Evolutionary conservation across 2,329 filamentous ascomycete species (phyloP).

Genomic region (Pyrenophora teres): DNA sequence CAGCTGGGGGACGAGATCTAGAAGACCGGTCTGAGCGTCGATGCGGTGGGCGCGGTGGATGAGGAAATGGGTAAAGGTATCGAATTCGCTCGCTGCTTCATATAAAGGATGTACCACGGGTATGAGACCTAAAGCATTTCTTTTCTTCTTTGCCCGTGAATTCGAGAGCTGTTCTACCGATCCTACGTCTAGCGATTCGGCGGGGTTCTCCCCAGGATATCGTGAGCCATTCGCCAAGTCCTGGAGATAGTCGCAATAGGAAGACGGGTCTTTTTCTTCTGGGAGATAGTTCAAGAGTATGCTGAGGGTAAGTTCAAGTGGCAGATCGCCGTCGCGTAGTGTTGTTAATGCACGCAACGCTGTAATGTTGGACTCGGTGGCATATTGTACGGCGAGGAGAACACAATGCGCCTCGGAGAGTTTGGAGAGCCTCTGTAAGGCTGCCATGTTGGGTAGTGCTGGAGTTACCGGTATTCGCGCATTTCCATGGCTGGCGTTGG

Average conservation of each 20-base stretch:
- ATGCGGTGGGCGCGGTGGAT: conserved; percentile 70
- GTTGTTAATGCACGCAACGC: conserved; percentile 65
- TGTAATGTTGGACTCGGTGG: conserved; percentile 67
- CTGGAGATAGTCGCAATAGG: conserved; percentile 66
- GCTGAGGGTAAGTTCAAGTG: conserved; percentile 68
- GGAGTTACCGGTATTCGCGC: not conserved
- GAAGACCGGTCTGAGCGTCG: conserved; percentile 72
- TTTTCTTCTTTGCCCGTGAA: conserved; percentile 66
- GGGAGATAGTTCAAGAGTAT: conserved; percentile 79
- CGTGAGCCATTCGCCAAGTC: conserved; percentile 60
- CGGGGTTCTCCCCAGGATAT: conserved; percentile 45
- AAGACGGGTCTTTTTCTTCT: conserved; percentile 67
- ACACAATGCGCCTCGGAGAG: conserved; percentile 71
- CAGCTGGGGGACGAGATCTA: conserved; percentile 69
- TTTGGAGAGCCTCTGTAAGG: conserved; percentile 35
- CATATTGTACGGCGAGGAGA: conserved; percentile 73
- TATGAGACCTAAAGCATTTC: conserved; percentile 66
- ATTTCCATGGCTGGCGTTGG: conserved; percentile 1
- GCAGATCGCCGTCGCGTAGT: conserved; percentile 62
- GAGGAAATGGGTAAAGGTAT: conserved; percentile 67
- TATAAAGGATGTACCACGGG: conserved; percentile 60
- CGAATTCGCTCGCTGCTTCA: conserved; percentile 55
- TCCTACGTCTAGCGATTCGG: conserved; percentile 57
- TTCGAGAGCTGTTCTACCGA: conserved; percentile 64
- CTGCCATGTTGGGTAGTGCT: conserved; percentile 24